Evolutionary conservation across 176 grass and related monocot species (phyloP), one percentile per base, ranked within the genome.

Genomic region (Oryza nivara): DNA sequence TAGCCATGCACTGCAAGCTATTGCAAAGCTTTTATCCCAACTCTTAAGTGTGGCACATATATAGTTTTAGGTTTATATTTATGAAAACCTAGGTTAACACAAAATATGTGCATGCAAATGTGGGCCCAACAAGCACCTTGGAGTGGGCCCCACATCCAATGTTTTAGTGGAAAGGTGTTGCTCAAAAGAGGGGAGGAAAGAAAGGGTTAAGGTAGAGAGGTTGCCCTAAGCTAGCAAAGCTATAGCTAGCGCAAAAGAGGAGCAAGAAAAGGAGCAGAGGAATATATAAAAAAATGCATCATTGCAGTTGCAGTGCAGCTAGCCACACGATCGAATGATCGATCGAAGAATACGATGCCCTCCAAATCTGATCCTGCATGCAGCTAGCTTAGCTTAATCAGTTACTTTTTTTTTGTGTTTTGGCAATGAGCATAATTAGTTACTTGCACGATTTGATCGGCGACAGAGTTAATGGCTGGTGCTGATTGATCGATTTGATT

Each of bases 171-270:
- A 11, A 32, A 68, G 68, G 80, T 36, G 5, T 48, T 70, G 65
- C 69, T 80, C 69, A 34, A 64, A 74, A 80, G 58, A 72, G 66
- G 7, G 6, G 66, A 36, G 36, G 84, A 20, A 36, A 63, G 84
- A 66, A 6, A 44, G 66, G 34, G 47, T 14, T 10, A 22, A 61
- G 17, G 25, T 43, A 34, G 40, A 46, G 6, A 10, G 25, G 82
- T 45, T 17, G 64, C 48, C 36, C 75, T 26, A 74, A 52, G 54
- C 58, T 63, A n/a, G 44, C 69, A 73, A 86, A 80, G 54, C 54
- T 58, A 58, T 58, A 58, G 13, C 13, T 58, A 58, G 69, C 15
- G 4, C 43, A 65, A 66, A 45, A 72, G 36, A 74, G 20, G 16
- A 12, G 8, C 20, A 0, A 41, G 65, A n/a, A 17, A 52, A 67